A percentile compares a stretch with the other conserved stretches of the same genome.
Evolutionary conservation across 2,329 filamentous ascomycete species (phyloP).

Genomic region (Monilinia laxa): DNA sequence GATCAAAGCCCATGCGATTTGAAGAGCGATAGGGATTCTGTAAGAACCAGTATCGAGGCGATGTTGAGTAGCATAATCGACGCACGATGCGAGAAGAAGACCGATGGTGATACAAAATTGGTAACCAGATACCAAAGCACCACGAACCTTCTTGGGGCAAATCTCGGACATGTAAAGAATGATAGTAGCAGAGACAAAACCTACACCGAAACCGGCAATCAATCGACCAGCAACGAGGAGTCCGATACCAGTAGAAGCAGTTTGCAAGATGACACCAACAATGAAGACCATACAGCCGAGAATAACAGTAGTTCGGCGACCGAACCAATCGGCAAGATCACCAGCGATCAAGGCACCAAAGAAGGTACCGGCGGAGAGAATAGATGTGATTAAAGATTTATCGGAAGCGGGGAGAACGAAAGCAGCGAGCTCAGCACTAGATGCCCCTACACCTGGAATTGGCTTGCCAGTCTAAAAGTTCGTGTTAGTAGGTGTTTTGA

Average conservation of each 20-base stretch:
- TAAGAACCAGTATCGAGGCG: conserved; percentile 64
- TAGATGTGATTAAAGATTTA: conserved; percentile 63
- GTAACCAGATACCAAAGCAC: conserved; percentile 77
- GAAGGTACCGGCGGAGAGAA: conserved; percentile 77
- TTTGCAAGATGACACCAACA: conserved; percentile 61
- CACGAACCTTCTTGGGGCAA: conserved; percentile 69
- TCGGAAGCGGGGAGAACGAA: conserved; percentile 46
- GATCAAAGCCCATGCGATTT: conserved; percentile 78
- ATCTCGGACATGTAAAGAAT: conserved; percentile 73
- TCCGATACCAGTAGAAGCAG: conserved; percentile 51
- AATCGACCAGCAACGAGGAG: conserved; percentile 61
- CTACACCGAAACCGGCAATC: conserved; percentile 74
- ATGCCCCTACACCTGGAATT: conserved; percentile 29
- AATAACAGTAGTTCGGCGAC: conserved; percentile 71
- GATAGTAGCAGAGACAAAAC: conserved; percentile 76
- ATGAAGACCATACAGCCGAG: conserved; percentile 65
- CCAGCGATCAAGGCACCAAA: conserved; percentile 76
- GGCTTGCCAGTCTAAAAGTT: conserved; percentile 27
- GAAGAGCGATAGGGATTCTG: conserved; percentile 77
- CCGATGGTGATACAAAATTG: conserved; percentile 83
- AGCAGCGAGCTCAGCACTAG: conserved; percentile 24
- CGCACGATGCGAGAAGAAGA: conserved; percentile 69
- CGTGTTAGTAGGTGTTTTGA: neutral
- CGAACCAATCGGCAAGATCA: conserved; percentile 72
- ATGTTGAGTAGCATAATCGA: conserved; percentile 70